phyloP scores from a whole-genome alignment of 306 rosid species.

The Ceratonia siliqua region DNA sequence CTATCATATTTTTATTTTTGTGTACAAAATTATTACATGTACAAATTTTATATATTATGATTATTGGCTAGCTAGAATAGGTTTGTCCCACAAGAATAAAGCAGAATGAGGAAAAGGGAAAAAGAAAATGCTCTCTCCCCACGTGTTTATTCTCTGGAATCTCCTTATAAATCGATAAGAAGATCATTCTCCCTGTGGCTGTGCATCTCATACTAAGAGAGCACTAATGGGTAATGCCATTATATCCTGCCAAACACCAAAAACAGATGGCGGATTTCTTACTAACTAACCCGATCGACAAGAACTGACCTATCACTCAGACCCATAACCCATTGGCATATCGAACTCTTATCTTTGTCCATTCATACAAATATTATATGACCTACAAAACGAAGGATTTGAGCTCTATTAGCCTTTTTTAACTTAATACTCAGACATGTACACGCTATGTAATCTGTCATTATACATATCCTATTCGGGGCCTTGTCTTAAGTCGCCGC shows the following conservation, averaged over 20 bases:
- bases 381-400: not conserved
- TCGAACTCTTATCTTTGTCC: no score
- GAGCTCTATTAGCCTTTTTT: not conserved
- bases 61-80: no score
- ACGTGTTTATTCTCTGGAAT: constrained; percentile 9
- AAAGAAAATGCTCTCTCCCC: not conserved
- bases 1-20: no score
- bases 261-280: constrained; percentile 30
- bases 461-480: not conserved
- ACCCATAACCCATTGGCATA: not conserved
- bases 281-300: constrained; percentile 31
- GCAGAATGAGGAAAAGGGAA: not conserved
- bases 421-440: not conserved
- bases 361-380: not conserved
- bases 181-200: not conserved
- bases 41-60: no score
- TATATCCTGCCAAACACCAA: constrained; percentile 10
- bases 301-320: not conserved
- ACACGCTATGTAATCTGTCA: constrained; percentile 5
- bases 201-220: not conserved
- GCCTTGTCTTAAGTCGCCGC: not conserved
- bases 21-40: no score
- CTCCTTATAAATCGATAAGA: not conserved
- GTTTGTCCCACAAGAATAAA: not conserved
- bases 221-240: not conserved